Evolutionary conservation across 306 rosid genomes (phyloP).

Genomic region (Lotus japonicus): DNA sequence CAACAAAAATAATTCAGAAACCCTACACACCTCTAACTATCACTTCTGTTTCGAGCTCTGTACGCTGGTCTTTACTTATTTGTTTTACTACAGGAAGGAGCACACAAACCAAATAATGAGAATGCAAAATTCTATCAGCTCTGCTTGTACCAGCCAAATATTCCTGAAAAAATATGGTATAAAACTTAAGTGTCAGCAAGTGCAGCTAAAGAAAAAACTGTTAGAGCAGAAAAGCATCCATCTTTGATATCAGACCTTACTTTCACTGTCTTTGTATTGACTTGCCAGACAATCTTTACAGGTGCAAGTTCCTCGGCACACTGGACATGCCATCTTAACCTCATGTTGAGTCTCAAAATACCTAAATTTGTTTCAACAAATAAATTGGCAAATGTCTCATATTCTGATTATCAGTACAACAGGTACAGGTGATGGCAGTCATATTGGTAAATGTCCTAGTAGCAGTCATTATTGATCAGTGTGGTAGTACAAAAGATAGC

Average conservation of each 20-base stretch:
- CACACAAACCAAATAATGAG: constrained; percentile 80
- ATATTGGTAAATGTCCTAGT: neutral
- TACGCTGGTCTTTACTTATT: constrained; percentile 61
- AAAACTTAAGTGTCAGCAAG: constrained; percentile 30
- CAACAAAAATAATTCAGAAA: constrained; percentile 13
- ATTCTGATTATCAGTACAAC: constrained; percentile 9
- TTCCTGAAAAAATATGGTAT: constrained; percentile 48
- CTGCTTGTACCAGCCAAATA: constrained; percentile 46
- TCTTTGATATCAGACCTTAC: constrained; percentile 89
- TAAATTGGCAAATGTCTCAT: constrained; percentile 19
- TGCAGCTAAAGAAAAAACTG: constrained; percentile 18
- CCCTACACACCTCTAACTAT: constrained; percentile 46
- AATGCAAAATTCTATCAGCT: constrained; percentile 60
- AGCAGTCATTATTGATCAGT: no score
- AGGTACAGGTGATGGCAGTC: neutral
- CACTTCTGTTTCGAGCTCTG: constrained; percentile 67
- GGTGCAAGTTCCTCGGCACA: constrained; percentile 81
- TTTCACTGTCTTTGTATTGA: constrained; percentile 64
- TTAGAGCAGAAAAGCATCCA: constrained; percentile 13
- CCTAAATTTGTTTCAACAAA: constrained; percentile 37
- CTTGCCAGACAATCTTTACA: constrained; percentile 77
- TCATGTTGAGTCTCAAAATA: constrained; percentile 78
- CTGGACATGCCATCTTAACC: constrained; percentile 88
- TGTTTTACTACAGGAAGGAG: constrained; percentile 85
- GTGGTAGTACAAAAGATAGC: no score